Base-by-base conservation (phyloP, 2,329 filamentous ascomycete genomes). In the Fusarium nanum region DNA sequence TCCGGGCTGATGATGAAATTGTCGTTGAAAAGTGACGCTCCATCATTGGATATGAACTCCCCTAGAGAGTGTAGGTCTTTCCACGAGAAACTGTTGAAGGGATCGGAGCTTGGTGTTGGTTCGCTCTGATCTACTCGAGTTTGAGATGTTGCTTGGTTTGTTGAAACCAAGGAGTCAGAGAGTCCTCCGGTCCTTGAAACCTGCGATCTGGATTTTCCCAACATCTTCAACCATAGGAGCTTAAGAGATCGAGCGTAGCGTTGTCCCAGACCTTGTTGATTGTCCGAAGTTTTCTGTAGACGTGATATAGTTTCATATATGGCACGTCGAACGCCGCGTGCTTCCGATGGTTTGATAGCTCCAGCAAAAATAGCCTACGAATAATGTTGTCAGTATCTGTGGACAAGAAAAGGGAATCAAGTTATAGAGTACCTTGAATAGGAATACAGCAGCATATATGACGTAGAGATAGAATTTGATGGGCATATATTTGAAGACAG, bases 371-470 rank as follows among this genome's bases (percentile, higher is more conserved):
- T 64, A 6, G 62, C 62, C 62, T 64, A 22, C 0, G 2, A 28
- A 5, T 4, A 16, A 27, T 3, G 23, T 7, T 3, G n/a, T 64
- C 13, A 58, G 30, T 12, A 4, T 23, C 0, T 3, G 6, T 28
- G 27, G 27, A 28, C 10, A 28, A 28, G 10, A 11, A 12, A 28
- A 28, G 27, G 27, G 5, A 12, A 1, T 28, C 27, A 5, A 11
- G 10, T 28, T 4, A 28, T 28, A 28, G 11, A 28, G 27, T 28
- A 28, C 86, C 79, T 91, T 91, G 80, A 90, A 91, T 7, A 91
- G 76, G 67, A 91, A 91, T 4, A 90, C 88, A 3, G 88, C 88
- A 1, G 87, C 87, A 74, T 91, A 90, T 25, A 90, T 90, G 4
- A 82, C 84, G 64, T 84, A 91, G 30, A 91, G 79, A 66, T 89